Percentiles rank a stretch among this genome's conserved stretches.
phyloP scores from a whole-genome alignment of 495 filamentous ascomycete genomes.

The Penicillium ucsense region DNA sequence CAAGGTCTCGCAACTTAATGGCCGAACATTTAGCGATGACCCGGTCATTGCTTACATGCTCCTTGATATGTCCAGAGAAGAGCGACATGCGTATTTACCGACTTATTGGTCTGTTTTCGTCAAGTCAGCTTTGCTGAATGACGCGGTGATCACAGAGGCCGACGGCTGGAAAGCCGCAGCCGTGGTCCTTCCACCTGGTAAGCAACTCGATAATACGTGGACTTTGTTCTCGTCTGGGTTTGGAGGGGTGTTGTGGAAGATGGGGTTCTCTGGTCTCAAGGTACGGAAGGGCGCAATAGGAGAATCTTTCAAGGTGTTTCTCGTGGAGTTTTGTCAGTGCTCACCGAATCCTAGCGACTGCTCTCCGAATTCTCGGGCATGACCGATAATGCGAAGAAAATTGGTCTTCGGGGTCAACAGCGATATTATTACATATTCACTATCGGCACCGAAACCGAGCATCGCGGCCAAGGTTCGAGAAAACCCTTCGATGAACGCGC shows the following conservation, averaged over 20 bases:
- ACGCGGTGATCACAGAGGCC: constrained; percentile 19
- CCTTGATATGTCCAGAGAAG: constrained; percentile 11
- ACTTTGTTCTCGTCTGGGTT: constrained; percentile 15
- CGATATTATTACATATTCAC: constrained; percentile 22
- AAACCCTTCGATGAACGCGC: neutral
- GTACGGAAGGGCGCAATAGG: neutral
- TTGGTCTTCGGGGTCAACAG: constrained; percentile 13
- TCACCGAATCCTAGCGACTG: constrained; percentile 5
- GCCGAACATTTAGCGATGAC: constrained; percentile 16
- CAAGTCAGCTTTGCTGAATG: constrained; percentile 17
- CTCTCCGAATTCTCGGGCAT: constrained; percentile 20
- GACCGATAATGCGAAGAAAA: constrained; percentile 18
- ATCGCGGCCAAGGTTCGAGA: constrained; percentile 17
- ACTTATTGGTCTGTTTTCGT: constrained; percentile 15
- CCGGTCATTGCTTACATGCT: constrained; percentile 22
- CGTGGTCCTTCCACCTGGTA: constrained; percentile 14
- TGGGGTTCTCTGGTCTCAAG: constrained; percentile 15
- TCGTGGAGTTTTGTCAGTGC: too few relatives aligned
- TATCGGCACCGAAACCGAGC: constrained; percentile 17
- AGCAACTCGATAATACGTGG: constrained; percentile 13
- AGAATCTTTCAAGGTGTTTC: too few relatives aligned
- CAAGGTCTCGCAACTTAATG: constrained; percentile 11
- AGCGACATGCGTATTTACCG: constrained; percentile 15
- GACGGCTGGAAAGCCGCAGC: constrained; percentile 20
- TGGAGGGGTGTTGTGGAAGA: constrained; percentile 12